These are phyloP conservation scores for Leccinum arenicola DNA, from an alignment of 768 basidiomycete genomes.

Conservation along the genomic window DNA sequence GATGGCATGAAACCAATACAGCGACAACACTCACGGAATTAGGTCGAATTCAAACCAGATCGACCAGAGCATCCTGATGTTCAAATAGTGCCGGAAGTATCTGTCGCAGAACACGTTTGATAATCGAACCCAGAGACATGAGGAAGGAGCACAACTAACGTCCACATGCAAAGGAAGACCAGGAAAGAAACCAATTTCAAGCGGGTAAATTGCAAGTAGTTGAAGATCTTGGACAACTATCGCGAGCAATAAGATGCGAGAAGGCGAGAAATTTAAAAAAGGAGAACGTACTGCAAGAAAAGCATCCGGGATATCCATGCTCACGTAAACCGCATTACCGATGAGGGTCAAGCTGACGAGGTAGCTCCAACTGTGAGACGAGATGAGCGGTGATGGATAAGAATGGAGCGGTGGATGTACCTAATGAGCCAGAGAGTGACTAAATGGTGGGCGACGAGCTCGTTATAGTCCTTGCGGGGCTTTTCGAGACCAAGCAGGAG, in stretches of 20 bases:
- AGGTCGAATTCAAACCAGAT: conserved; percentile 77
- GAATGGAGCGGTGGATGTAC: conserved; percentile 39
- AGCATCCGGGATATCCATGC: conserved; percentile 95
- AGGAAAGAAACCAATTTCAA: conserved; percentile 63
- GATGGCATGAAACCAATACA: background rate
- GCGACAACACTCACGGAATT: conserved; percentile 58
- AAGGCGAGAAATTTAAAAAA: background rate
- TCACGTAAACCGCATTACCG: conserved; percentile 89
- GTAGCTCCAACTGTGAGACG: conserved; percentile 71
- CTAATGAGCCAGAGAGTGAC: conserved; percentile 95
- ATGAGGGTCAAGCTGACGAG: conserved; percentile 77
- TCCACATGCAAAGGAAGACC: conserved; percentile 72
- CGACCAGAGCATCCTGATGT: conserved; percentile 82
- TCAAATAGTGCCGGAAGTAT: conserved; percentile 93
- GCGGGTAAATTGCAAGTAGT: conserved; percentile 74
- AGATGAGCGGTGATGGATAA: background rate
- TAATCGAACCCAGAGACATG: background rate
- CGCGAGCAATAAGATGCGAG: background rate
- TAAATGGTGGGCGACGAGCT: conserved; percentile 86
- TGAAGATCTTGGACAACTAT: conserved; percentile 81
- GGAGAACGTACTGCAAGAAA: conserved; percentile 69
- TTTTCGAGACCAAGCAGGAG: conserved; percentile 86
- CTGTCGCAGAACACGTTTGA: conserved; percentile 36
- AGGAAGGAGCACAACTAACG: conserved; percentile 47
- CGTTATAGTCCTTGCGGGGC: conserved; percentile 86